Percentiles rank a stretch among this genome's conserved stretches.
phyloP scores from a whole-genome alignment of 169 alveolate genomes.

The Amoebophrya sp. region DNA sequence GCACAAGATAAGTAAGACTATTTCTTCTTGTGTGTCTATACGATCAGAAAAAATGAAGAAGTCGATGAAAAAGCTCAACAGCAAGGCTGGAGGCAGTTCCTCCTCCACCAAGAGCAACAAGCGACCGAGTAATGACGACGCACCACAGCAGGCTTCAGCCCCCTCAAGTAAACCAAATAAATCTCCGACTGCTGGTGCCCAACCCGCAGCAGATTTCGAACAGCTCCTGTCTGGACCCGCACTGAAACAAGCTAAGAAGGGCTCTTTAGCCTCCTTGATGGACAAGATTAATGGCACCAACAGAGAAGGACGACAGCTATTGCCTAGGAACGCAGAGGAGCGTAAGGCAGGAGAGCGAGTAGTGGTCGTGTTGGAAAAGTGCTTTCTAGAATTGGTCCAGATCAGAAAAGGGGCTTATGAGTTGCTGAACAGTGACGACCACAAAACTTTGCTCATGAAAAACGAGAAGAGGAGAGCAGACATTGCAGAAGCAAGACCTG shows the following conservation, averaged over 20 bases:
- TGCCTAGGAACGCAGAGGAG: neutral
- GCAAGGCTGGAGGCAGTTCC: too few relatives aligned
- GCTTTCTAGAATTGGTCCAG: neutral
- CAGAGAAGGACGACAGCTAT: neutral
- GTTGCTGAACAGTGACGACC: neutral
- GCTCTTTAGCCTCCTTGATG: neutral
- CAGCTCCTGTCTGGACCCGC: neutral
- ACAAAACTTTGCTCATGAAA: neutral
- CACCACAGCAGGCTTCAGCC: too few relatives aligned
- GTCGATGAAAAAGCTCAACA: too few relatives aligned
- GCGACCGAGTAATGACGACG: too few relatives aligned
- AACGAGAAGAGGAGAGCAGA: constrained; percentile 30
- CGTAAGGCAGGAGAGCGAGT: neutral
- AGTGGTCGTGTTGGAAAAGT: constrained; percentile 5
- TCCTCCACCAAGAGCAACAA: too few relatives aligned
- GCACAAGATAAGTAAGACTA: too few relatives aligned
- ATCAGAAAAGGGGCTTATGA: neutral
- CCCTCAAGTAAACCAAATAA: too few relatives aligned
- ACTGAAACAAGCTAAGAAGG: neutral
- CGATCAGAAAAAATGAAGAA: too few relatives aligned
- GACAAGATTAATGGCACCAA: neutral
- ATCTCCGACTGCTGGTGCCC: too few relatives aligned
- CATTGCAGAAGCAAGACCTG: constrained; percentile 58
- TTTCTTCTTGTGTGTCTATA: too few relatives aligned
- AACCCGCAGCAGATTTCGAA: neutral